A percentile compares a stretch with the other conserved stretches of the same genome.
phyloP scores from a whole-genome alignment of 495 filamentous ascomycete genomes.

The Cairneyella variabilis region DNA sequence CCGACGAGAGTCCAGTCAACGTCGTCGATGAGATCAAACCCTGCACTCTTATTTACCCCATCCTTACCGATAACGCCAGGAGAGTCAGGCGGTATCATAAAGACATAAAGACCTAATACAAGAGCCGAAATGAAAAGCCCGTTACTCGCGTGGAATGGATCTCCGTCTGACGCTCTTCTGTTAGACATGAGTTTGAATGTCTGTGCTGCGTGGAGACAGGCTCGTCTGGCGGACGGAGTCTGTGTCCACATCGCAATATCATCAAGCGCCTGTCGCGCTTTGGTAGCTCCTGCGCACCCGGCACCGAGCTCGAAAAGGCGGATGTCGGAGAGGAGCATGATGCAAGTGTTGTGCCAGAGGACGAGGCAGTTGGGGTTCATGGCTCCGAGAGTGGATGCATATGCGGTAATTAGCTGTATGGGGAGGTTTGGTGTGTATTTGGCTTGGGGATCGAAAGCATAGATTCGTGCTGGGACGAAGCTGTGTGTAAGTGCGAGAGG shows the following conservation, averaged over 20 bases:
- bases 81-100: constrained; percentile 38
- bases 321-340: constrained; percentile 47
- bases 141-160: constrained; percentile 44
- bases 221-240: constrained; percentile 44
- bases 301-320: constrained; percentile 49
- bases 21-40: constrained; percentile 48
- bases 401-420: constrained; percentile 36
- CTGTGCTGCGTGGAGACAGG: constrained; percentile 47
- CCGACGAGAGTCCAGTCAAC: constrained; percentile 46
- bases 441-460: constrained; percentile 41
- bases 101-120: constrained; percentile 47
- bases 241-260: constrained; percentile 49
- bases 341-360: constrained; percentile 51
- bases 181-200: constrained; percentile 49
- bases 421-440: constrained; percentile 37
- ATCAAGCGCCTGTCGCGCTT: constrained; percentile 44
- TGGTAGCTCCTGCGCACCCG: constrained; percentile 40
- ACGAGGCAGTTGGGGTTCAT: constrained; percentile 43
- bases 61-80: too few relatives aligned
- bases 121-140: constrained; percentile 48
- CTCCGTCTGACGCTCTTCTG: constrained; percentile 45
- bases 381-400: constrained; percentile 37
- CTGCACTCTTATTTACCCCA: too few relatives aligned
- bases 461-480: constrained; percentile 43
- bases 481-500: constrained; percentile 34